phyloP scores from a whole-genome alignment of 1,284 basidiomycete genomes.

The Ganoderma meredithae region DNA sequence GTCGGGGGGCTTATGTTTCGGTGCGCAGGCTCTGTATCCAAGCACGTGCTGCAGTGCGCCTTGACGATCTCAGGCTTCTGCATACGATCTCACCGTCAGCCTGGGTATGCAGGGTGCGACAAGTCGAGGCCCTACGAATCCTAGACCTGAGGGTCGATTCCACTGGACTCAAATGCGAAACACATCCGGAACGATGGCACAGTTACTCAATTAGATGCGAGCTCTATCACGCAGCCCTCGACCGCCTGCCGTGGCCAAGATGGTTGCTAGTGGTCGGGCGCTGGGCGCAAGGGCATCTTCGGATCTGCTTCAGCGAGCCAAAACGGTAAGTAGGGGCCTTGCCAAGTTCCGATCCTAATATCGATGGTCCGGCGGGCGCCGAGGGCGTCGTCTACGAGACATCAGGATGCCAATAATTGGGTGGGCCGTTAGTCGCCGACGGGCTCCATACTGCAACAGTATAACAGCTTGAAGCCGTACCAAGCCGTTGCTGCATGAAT shows the following conservation, averaged over 20 bases:
- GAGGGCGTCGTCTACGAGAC: not conserved
- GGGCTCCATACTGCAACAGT: not conserved
- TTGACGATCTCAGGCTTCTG: not conserved
- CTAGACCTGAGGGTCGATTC: not conserved
- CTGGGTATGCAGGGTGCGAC: not conserved
- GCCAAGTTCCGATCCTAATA: not conserved
- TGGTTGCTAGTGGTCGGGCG: not conserved
- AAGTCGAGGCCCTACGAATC: not conserved
- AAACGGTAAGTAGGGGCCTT: not conserved
- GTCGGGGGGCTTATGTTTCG: not conserved
- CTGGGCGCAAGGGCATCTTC: not conserved
- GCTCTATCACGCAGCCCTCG: not conserved
- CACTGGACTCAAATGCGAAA: not conserved
- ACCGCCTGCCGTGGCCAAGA: not conserved
- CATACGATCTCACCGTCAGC: not conserved
- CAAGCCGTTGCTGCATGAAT: not conserved
- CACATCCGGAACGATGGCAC: not conserved
- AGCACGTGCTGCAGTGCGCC: not conserved
- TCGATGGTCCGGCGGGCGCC: not conserved
- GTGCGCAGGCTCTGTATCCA: not conserved
- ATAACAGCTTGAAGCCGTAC: not conserved
- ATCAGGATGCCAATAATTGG: not conserved
- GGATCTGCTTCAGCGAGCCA: not conserved
- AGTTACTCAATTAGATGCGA: not conserved
- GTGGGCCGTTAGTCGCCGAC: not conserved